These are phyloP conservation scores for Poteriospumella lacustris DNA, from an alignment of 108 stramenopile species.

Conservation along the genomic window DNA sequence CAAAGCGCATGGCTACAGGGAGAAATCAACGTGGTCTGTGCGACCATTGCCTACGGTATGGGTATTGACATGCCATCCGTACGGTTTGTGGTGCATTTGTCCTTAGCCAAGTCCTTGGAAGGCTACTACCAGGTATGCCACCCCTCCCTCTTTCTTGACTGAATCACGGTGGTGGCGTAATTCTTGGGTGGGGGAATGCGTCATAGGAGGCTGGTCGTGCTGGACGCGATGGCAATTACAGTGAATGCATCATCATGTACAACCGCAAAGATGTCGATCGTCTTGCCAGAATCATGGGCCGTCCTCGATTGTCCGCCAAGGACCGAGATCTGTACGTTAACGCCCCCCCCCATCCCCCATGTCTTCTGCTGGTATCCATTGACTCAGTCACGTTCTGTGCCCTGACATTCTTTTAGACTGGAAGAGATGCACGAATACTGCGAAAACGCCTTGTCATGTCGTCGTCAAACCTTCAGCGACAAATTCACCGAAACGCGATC, in stretches of 20 bases:
- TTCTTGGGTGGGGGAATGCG: background rate
- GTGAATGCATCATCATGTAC: conserved; percentile 60
- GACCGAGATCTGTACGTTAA: conserved; percentile 17
- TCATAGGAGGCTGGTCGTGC: conserved; percentile 88
- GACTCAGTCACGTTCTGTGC: too few species aligned
- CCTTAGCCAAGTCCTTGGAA: conserved; percentile 72
- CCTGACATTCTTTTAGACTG: background rate
- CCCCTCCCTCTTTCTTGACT: background rate
- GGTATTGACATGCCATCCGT: conserved; percentile 77
- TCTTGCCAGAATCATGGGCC: background rate
- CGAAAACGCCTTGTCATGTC: background rate
- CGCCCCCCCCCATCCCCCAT: too few species aligned
- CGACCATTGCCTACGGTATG: conserved; percentile 43
- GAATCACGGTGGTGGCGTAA: background rate
- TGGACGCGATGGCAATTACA: conserved; percentile 78
- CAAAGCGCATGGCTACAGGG: conserved; percentile 86
- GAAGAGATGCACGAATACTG: conserved; percentile 19
- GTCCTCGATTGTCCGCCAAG: background rate
- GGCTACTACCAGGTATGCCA: conserved; percentile 68
- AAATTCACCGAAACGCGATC: background rate
- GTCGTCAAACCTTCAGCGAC: conserved; percentile 7
- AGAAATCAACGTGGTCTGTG: conserved; percentile 57
- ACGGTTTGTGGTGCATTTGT: conserved; percentile 80
- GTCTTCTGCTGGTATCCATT: too few species aligned
- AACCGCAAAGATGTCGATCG: background rate